Percentiles rank a stretch among this genome's conserved stretches.
Conservation (phyloP, 1,284 basidiomycete species). For the Ganoderma meredithae region DNA sequence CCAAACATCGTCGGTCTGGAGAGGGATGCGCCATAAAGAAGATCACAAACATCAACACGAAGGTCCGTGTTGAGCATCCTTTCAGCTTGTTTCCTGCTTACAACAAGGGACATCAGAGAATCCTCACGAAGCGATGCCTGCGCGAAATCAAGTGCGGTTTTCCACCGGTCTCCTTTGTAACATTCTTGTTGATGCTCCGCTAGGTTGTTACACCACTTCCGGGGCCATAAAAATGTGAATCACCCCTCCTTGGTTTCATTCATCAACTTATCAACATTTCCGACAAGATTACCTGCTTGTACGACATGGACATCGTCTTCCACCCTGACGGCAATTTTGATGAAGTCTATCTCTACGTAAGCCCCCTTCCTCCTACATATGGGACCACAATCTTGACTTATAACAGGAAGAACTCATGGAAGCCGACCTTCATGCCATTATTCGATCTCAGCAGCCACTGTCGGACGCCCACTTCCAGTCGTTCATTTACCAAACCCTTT, state of each 20-base stretch:
- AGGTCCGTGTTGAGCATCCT: slow-evolving; percentile 54
- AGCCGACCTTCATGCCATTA: slow-evolving; percentile 98
- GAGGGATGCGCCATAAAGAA: slow-evolving; percentile 97
- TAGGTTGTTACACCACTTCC: slow-evolving; percentile 92
- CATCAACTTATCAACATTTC: slow-evolving; percentile 3
- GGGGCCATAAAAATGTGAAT: slow-evolving; percentile 93
- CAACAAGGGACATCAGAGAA: slow-evolving; percentile 60
- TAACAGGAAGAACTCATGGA: slow-evolving; percentile 96
- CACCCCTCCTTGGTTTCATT: background rate
- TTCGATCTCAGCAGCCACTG: slow-evolving; percentile 96
- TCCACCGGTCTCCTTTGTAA: slow-evolving; percentile 31
- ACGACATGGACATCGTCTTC: slow-evolving; percentile 97
- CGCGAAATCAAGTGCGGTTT: slow-evolving; percentile 83
- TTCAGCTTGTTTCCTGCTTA: slow-evolving; percentile 4
- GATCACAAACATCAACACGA: slow-evolving; percentile 97
- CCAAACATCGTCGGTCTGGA: slow-evolving; percentile 83
- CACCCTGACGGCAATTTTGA: slow-evolving; percentile 90
- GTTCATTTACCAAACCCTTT: slow-evolving; percentile 98
- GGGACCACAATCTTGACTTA: background rate
- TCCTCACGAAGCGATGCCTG: slow-evolving; percentile 93
- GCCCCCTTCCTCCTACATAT: slow-evolving; percentile 36
- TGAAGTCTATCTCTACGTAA: slow-evolving; percentile 93
- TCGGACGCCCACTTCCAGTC: slow-evolving; percentile 99
- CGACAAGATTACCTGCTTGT: slow-evolving; percentile 85
- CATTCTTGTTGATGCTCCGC: slow-evolving; percentile 17